These are phyloP conservation scores for Daldinia bambusicola DNA, from an alignment of 495 filamentous ascomycete species.

Conservation along the genomic window DNA sequence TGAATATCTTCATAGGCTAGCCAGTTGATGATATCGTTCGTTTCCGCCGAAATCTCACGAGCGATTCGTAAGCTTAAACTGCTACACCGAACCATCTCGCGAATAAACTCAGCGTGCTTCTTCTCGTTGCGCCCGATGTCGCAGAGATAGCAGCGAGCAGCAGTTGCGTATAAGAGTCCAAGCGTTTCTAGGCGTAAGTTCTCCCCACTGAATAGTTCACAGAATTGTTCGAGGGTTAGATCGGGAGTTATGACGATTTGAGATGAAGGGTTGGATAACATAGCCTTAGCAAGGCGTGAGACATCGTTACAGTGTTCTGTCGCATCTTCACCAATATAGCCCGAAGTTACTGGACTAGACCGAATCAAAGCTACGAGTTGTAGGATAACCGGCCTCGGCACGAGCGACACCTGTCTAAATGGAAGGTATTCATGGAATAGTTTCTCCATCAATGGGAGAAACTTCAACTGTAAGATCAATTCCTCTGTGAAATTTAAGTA, in stretches of 20 bases:
- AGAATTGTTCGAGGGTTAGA: not conserved
- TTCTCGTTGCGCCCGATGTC: not conserved
- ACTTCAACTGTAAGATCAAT: not conserved
- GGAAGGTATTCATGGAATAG: slow-evolving; percentile 7
- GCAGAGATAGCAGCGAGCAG: not conserved
- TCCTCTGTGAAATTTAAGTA: not conserved
- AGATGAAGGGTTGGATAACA: not conserved
- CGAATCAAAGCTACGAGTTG: slow-evolving; percentile 14
- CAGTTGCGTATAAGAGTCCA: not conserved
- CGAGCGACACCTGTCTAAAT: slow-evolving; percentile 7
- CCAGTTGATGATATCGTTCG: not conserved
- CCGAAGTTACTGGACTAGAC: not conserved
- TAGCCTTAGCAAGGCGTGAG: not conserved
- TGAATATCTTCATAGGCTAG: not conserved
- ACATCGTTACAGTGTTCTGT: not conserved
- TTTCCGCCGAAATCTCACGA: not conserved
- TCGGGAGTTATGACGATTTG: not conserved
- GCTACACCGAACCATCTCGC: not conserved
- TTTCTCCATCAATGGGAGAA: not conserved
- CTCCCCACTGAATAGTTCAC: not conserved
- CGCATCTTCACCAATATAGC: not conserved
- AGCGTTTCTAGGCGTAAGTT: not conserved
- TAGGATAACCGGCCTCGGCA: slow-evolving; percentile 14
- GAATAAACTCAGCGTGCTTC: not conserved
- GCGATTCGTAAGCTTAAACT: not conserved